Base-by-base conservation (phyloP, 495 filamentous ascomycete genomes). In the Podospora comata region DNA sequence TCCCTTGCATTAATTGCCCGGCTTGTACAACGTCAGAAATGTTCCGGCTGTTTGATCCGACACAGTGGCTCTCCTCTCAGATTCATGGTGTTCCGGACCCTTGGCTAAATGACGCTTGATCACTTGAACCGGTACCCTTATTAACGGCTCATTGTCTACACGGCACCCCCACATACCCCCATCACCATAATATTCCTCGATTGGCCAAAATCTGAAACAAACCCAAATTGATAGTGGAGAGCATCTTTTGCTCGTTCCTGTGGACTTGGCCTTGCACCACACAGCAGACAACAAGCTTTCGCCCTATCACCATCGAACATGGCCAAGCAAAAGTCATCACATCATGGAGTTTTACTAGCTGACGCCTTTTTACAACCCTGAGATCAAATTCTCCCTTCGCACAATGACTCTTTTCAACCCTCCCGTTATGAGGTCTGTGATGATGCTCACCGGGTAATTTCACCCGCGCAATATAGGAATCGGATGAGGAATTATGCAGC, bases 371-470 rank as follows among this genome's bases (percentile, higher is more conserved):
- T 13, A 0, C 18, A 19, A 23, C 7, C 3, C 18, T 58, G 55
- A 4, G 7, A 4, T 62, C 19, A 62, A 5, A 2, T 62, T 1
- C 60, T 15, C 4, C 3, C 23, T 26, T 5, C 18, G 13, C 26
- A 28, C 23, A 34, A n/a, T 5, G 7, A 48, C 39, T 3, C 6
- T 15, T 30, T 28, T 30, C 6, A 30, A 26, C 16, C 18, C 32
- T 67, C 9, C 63, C 48, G 6, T 28, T 13, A 9, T 20, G 23
- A 13, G 23, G 11, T 54, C 5, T 55, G 56, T n/a, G 18, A 16
- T 19, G 18, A 65, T 26, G 54, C 53, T 68, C 58, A 60, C 71
- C 71, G 71, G 71, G 68, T 73, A 73, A 73, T 73, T 71, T 60
- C 39, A 62, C n/a, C 71, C 68, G 71, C 59, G 60, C 56, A 71